Evolutionary conservation across 495 filamentous ascomycete species (phyloP).

Genomic region (Oidiodendron maius): DNA sequence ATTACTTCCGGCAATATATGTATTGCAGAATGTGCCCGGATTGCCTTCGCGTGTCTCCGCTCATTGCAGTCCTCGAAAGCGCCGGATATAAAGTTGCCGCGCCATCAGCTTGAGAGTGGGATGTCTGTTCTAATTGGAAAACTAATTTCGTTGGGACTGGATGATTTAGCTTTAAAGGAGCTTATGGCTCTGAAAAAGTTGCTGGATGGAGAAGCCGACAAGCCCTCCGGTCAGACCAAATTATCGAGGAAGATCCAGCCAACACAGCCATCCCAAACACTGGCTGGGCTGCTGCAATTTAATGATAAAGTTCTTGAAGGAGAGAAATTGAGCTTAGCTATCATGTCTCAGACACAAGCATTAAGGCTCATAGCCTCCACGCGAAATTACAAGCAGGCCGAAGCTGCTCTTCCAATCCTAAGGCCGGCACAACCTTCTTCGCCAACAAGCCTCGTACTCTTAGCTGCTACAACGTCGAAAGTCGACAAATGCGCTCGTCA

Average conservation of each 20-base stretch:
- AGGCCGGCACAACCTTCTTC: conserved; percentile 46
- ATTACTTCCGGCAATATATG: conserved; percentile 29
- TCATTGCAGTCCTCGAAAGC: conserved; percentile 43
- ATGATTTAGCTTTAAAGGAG: conserved; percentile 74
- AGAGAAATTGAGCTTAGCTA: conserved; percentile 36
- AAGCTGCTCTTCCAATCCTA: conserved; percentile 39
- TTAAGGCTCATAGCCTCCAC: conserved; percentile 41
- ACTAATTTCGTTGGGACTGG: conserved; percentile 63
- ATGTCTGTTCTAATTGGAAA: conserved; percentile 71
- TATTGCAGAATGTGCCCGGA: conserved; percentile 67
- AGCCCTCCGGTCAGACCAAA: conserved; percentile 17
- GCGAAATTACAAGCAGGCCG: conserved; percentile 45
- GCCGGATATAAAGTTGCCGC: conserved; percentile 39
- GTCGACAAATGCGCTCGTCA: conserved; percentile 59
- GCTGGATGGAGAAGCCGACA: conserved; percentile 38
- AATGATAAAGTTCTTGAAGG: conserved; percentile 31
- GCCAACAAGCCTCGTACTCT: conserved; percentile 57
- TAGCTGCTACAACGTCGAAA: conserved; percentile 41
- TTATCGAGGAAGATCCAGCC: conserved; percentile 17
- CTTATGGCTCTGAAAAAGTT: conserved; percentile 61
- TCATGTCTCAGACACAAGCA: conserved; percentile 47
- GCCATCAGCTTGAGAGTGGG: conserved; percentile 76
- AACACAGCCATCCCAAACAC: conserved; percentile 35
- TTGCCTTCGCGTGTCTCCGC: conserved; percentile 67
- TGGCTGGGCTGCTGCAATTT: conserved; percentile 63